These are phyloP conservation scores for Boletus eberwhitei DNA, from an alignment of 768 basidiomycete genomes.

Conservation along the genomic window DNA sequence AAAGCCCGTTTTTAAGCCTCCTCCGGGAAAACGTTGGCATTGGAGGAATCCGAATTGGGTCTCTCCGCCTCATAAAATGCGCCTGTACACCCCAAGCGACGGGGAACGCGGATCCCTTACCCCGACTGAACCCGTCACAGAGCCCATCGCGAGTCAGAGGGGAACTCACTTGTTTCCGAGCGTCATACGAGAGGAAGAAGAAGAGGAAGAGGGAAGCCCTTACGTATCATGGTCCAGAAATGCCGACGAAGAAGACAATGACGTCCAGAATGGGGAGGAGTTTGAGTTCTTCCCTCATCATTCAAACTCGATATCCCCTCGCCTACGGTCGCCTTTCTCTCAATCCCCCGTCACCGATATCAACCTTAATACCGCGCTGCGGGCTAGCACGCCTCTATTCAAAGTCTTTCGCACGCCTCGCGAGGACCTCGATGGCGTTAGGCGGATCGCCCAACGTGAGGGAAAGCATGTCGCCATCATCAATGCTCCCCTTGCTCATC, in stretches of 20 bases:
- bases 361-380: conserved; percentile 25
- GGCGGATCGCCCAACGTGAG: conserved; percentile 27
- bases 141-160: conserved; percentile 8
- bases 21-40: conserved; percentile 31
- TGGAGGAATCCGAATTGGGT: conserved; percentile 35
- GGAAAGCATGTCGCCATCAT: conserved; percentile 33
- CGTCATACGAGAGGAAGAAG: conserved; percentile 12
- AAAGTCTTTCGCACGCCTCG: conserved; percentile 33
- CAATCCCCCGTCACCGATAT: conserved; percentile 24
- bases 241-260: conserved; percentile 8
- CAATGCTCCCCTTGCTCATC: conserved; percentile 25
- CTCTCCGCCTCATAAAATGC: conserved; percentile 30
- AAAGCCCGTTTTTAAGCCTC: conserved; percentile 23
- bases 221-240: conserved; percentile 7
- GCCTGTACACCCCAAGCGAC: conserved; percentile 21
- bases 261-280: conserved; percentile 4
- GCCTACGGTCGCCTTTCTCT: conserved; percentile 26
- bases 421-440: conserved; percentile 25
- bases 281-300: conserved; percentile 13
- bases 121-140: conserved; percentile 31
- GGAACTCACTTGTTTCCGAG: not conserved
- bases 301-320: conserved; percentile 23
- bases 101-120: conserved; percentile 25
- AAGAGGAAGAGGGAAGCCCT: conserved; percentile 7
- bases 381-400: conserved; percentile 32